phyloP scores from a whole-genome alignment of 352 stramenopile genomes.

The Chrysophaeum taylorii region DNA sequence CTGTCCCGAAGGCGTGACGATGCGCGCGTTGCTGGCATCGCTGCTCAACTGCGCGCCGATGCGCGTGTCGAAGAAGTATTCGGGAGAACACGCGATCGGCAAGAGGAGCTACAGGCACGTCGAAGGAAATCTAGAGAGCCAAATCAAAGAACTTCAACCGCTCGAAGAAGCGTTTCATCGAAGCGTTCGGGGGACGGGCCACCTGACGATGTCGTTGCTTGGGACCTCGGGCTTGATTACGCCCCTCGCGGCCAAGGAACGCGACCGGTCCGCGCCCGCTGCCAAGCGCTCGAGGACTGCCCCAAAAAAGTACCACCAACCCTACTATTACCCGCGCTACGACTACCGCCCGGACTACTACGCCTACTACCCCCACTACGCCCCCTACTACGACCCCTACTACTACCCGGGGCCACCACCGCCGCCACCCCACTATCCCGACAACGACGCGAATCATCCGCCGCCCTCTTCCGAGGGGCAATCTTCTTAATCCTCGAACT shows the following conservation, averaged over 20 bases:
- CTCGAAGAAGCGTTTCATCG: background rate
- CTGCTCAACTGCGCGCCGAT: conserved; percentile 17
- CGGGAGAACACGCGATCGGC: background rate
- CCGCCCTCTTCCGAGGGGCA: too few species aligned
- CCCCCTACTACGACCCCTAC: too few species aligned
- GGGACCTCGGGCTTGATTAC: background rate
- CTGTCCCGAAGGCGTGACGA: conserved; percentile 6
- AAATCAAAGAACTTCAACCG: background rate
- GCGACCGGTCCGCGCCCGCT: too few species aligned
- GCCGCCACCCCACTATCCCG: too few species aligned
- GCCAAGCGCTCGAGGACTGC: too few species aligned
- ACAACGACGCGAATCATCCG: too few species aligned
- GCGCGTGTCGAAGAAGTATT: conserved; percentile 19
- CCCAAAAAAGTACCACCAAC: too few species aligned
- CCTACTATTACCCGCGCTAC: too few species aligned
- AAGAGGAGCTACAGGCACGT: conserved; percentile 7
- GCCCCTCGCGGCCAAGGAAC: background rate
- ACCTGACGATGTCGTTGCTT: background rate
- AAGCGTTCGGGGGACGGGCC: background rate
- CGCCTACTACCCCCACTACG: too few species aligned
- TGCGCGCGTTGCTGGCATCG: background rate
- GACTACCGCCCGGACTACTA: too few species aligned
- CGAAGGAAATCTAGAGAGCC: background rate
- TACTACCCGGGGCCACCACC: too few species aligned
- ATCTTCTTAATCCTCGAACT: conserved; percentile 68